These are phyloP conservation scores for Tuber indicum DNA, from an alignment of 495 filamentous ascomycete species.

Conservation along the genomic window DNA sequence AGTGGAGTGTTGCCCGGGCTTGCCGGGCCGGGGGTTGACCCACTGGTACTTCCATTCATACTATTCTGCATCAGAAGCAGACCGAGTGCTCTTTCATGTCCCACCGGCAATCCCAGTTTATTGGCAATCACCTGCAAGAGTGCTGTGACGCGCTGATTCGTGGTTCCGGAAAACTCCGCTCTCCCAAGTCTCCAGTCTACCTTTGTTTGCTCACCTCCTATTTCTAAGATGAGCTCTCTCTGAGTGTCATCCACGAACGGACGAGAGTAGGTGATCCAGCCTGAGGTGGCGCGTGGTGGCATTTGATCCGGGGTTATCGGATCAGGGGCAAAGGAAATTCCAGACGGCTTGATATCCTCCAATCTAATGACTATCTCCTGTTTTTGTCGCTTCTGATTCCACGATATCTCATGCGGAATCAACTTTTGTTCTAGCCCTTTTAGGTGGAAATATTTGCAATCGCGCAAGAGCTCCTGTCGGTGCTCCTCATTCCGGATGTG, in stretches of 20 bases:
- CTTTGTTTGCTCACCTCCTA: constrained; percentile 60
- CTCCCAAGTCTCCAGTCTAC: constrained; percentile 54
- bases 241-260: constrained; percentile 71
- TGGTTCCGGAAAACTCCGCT: constrained; percentile 65
- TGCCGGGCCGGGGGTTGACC: constrained; percentile 49
- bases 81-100: constrained; percentile 55
- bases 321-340: constrained; percentile 60
- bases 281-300: constrained; percentile 35
- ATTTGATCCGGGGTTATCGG: constrained; percentile 10
- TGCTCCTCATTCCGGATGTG: constrained; percentile 71
- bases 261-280: constrained; percentile 70
- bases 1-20: constrained; percentile 66
- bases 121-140: constrained; percentile 74
- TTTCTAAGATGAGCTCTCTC: constrained; percentile 72
- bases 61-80: constrained; percentile 52
- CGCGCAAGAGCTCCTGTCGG: constrained; percentile 68
- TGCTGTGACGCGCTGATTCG: constrained; percentile 60
- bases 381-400: constrained; percentile 59
- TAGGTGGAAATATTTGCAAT: constrained; percentile 89
- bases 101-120: constrained; percentile 66
- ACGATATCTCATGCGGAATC: constrained; percentile 69
- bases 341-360: constrained; percentile 78
- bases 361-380: constrained; percentile 77
- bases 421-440: constrained; percentile 84
- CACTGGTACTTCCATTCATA: constrained; percentile 47